Conservation (phyloP, 257 asterid species). For the Ophiorrhiza pumila region DNA sequence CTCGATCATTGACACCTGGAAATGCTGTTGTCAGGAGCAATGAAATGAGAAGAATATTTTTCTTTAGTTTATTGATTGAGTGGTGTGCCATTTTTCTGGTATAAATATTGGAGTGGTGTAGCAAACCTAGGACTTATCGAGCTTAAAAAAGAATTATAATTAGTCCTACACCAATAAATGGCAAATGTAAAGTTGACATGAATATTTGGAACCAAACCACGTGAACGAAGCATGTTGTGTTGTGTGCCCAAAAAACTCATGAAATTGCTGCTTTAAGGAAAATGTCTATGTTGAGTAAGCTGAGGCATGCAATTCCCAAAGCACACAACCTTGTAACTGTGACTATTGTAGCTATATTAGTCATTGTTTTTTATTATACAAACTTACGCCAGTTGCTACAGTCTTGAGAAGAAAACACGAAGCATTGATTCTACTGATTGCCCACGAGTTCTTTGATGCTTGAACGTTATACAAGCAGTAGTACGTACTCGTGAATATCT, state of each 20-base stretch:
- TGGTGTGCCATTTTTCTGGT: background rate
- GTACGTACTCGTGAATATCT: too few species aligned
- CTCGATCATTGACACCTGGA: constrained; percentile 19
- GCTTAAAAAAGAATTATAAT: background rate
- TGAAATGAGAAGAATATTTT: background rate
- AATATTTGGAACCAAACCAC: background rate
- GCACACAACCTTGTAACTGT: too few species aligned
- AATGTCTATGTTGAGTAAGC: background rate
- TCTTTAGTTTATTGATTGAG: background rate
- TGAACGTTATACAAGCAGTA: too few species aligned
- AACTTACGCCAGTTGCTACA: too few species aligned
- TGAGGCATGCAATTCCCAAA: too few species aligned
- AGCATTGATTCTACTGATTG: too few species aligned
- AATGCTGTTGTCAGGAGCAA: background rate
- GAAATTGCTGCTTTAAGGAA: background rate
- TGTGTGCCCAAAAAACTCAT: background rate
- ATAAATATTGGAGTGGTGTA: background rate
- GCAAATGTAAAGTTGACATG: background rate
- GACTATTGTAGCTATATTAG: too few species aligned
- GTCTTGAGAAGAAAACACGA: too few species aligned
- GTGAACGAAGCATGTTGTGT: background rate
- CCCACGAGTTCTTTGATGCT: too few species aligned
- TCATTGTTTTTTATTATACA: too few species aligned
- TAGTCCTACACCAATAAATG: too few species aligned
- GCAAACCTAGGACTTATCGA: constrained; percentile 20